Conservation (phyloP, 1,284 basidiomycete species). For the Ganoderma sinense region DNA sequence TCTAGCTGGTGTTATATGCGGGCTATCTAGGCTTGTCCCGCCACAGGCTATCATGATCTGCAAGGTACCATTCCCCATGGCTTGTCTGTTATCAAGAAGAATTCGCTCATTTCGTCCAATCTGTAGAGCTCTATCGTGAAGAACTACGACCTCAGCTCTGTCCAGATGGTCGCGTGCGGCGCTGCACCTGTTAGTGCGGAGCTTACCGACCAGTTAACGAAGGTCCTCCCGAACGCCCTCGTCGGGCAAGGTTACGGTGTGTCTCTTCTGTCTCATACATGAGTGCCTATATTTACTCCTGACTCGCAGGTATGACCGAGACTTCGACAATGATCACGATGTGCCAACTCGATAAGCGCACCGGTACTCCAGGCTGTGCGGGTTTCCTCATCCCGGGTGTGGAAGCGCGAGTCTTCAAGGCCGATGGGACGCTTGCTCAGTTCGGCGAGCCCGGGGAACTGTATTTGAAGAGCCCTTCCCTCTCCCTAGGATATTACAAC, state of each 20-base stretch:
- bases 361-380: constrained; percentile 43
- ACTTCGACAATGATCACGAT: constrained; percentile 55
- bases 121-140: constrained; percentile 65
- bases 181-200: constrained; percentile 76
- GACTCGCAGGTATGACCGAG: constrained; percentile 48
- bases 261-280: background rate
- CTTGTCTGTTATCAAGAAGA: background rate
- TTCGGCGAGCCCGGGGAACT: constrained; percentile 52
- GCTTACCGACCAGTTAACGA: constrained; percentile 58
- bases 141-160: constrained; percentile 64
- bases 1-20: constrained; percentile 11
- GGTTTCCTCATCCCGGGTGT: constrained; percentile 49
- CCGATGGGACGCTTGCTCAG: constrained; percentile 48
- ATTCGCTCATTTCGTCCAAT: background rate
- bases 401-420: constrained; percentile 46
- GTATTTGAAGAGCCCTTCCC: constrained; percentile 48
- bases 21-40: constrained; percentile 61
- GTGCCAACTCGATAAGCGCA: constrained; percentile 31
- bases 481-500: constrained; percentile 51
- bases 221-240: constrained; percentile 59
- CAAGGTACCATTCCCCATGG: constrained; percentile 51
- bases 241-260: constrained; percentile 71
- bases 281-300: too few relatives aligned
- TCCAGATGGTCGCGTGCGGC: constrained; percentile 65
- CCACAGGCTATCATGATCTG: constrained; percentile 60